phyloP scores from a whole-genome alignment of 257 asterid genomes.

The Solanum arcanum region DNA sequence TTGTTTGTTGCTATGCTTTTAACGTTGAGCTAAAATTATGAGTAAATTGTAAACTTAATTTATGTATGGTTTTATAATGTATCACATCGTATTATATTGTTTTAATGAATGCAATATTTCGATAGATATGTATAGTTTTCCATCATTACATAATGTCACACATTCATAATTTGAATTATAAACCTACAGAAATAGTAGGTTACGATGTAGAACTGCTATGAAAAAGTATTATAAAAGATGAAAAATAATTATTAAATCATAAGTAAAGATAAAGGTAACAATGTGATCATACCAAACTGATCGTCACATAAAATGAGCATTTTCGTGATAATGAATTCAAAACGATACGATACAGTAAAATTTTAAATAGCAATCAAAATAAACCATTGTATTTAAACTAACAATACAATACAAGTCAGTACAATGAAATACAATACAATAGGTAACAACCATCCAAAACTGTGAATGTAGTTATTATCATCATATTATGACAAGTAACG shows the following conservation, averaged over 20 bases:
- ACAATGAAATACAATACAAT: no score
- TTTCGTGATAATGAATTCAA: neutral
- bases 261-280: neutral
- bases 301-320: no score
- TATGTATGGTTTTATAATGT: no score
- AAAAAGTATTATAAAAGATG: no score
- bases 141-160: neutral
- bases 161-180: neutral
- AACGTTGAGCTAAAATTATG: neutral
- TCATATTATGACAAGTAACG: neutral
- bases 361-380: no score
- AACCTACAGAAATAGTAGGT: neutral
- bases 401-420: no score
- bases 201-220: no score
- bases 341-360: neutral
- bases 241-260: no score
- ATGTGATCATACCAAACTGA: neutral
- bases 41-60: neutral
- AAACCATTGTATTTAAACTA: no score
- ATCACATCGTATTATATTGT: no score
- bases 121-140: neutral
- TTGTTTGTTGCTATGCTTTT: neutral
- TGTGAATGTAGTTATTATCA: neutral
- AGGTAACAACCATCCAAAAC: neutral
- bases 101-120: no score